Base-by-base conservation (phyloP, 331 rosid species). In the Malus hybrid region DNA sequence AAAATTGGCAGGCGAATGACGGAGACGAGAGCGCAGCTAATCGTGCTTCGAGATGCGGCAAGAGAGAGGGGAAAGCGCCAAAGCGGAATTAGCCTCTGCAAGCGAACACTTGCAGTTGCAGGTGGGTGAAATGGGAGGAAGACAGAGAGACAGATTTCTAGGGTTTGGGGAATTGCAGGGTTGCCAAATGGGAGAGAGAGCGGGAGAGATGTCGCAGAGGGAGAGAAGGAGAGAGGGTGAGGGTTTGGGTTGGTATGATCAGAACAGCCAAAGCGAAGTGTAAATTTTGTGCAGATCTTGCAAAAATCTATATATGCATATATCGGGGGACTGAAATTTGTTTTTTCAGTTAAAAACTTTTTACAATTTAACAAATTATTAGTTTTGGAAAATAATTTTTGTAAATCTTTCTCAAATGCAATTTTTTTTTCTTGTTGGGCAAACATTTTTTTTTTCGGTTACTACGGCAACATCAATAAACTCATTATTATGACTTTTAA, bases 161-260 rank as follows among this genome's bases (percentile, higher is more conserved):
- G 64, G 55, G 71, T 48, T 54, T 50, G 55, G 19, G 44, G 65
- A 72, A 28, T 55, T 1, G 46, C 20, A n/a, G 63, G 55, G 54
- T 14, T 15, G 61, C 60, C 7, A 65, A 79, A 67, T n/a, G 28
- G 57, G 79, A 34, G 50, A 57, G 59, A n/a, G 62, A 76, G 62
- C 83, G 91, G 76, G 81, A 82, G 78, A 39, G 46, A 36, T 36
- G 77, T 83, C 79, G 65, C 74, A 34, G 72, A 62, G 76, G 19
- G 11, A 10, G 12, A 24, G 20, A 24, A 9, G 6, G 73, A 18
- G 63, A 59, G 52, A 27, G 54, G 82, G 82, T 72, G 67, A 81
- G 89, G 86, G 91, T 85, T 81, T 77, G 75, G 20, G 80, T 65
- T 67, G 78, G 36, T 78, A 80, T 65, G 86, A 79, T 88, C 84